Evolutionary conservation across 352 stramenopile genomes (phyloP).

Genomic region (Pythium folliculosum): DNA sequence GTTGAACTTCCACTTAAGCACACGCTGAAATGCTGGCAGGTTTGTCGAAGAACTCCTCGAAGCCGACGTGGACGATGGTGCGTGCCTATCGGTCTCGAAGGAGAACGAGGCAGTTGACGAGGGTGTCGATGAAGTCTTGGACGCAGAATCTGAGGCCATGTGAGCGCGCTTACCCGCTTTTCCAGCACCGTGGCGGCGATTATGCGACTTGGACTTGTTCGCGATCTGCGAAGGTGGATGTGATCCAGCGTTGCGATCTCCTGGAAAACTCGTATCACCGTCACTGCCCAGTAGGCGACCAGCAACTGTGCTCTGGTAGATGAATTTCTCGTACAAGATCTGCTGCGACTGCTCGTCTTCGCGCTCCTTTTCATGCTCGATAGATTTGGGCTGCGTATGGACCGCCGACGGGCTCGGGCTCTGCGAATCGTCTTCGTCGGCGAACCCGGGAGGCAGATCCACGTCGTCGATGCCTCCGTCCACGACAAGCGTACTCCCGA

Average conservation of each 20-base stretch:
- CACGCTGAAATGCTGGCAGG: conserved; percentile 60
- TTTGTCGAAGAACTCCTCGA: conserved; percentile 21
- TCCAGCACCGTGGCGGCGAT: background rate
- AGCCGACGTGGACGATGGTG: conserved; percentile 19
- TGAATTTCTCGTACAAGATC: conserved; percentile 86
- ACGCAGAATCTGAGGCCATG: background rate
- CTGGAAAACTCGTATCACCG: background rate
- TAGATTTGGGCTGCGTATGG: conserved; percentile 45
- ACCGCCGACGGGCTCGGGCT: background rate
- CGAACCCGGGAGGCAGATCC: conserved; percentile 71
- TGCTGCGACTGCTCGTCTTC: conserved; percentile 45
- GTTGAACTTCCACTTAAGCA: conserved; percentile 87
- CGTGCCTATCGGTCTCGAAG: conserved; percentile 14
- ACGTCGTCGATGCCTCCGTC: conserved; percentile 74
- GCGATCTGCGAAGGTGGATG: conserved; percentile 6
- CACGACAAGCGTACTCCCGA: conserved; percentile 78
- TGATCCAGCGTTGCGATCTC: background rate
- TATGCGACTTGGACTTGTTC: conserved; percentile 4
- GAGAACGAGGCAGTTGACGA: conserved; percentile 20
- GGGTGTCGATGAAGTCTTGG: background rate
- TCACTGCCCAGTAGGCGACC: conserved; percentile 28
- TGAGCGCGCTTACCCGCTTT: conserved; percentile 6
- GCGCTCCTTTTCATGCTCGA: conserved; percentile 51
- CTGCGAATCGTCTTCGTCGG: conserved; percentile 45
- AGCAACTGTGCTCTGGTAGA: conserved; percentile 73